Conservation (phyloP, 2,329 filamentous ascomycete species). For the Ophiostoma angusticollis region DNA sequence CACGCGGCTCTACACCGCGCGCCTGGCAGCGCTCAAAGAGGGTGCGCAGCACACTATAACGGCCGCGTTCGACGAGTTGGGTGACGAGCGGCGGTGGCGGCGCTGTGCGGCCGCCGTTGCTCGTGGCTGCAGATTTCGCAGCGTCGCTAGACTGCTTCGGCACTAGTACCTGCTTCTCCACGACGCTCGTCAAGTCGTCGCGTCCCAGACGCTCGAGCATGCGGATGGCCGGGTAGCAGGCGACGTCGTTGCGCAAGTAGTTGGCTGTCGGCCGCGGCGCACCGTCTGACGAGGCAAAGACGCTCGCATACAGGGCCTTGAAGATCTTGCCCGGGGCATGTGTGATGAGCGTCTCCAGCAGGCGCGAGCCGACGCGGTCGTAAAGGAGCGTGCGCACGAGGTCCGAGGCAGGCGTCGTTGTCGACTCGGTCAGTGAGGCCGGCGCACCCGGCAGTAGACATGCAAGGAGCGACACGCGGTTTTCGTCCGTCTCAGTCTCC, state of each 20-base stretch:
- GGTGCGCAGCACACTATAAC: conserved; percentile 67
- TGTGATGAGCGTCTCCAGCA: conserved; percentile 76
- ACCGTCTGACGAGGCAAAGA: conserved; percentile 52
- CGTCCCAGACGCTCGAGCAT: conserved; percentile 75
- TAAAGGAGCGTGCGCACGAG: conserved; percentile 85
- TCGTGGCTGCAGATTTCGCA: conserved; percentile 60
- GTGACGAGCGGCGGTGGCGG: conserved; percentile 43
- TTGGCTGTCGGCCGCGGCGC: conserved; percentile 42
- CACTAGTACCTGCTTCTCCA: conserved; percentile 54
- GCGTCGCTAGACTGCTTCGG: conserved; percentile 42
- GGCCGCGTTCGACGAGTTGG: conserved; percentile 58
- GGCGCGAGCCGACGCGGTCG: conserved; percentile 76
- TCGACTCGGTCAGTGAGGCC: conserved; percentile 56
- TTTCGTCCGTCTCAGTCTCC: conserved; percentile 18
- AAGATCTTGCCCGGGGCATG: conserved; percentile 78
- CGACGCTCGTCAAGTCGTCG: conserved; percentile 66
- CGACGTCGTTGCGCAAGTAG: conserved; percentile 78
- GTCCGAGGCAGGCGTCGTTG: conserved; percentile 55
- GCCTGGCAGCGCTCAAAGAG: conserved; percentile 72
- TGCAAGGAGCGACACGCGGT: conserved; percentile 46
- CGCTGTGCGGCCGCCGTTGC: conserved; percentile 59
- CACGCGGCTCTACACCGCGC: conserved; percentile 36
- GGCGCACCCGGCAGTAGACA: conserved; percentile 66
- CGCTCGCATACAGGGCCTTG: conserved; percentile 69
- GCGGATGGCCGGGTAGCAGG: conserved; percentile 73